Evolutionary conservation across 331 rosid genomes (phyloP), one percentile per base, ranked within the genome.

Genomic region (Cucumis variabilis): DNA sequence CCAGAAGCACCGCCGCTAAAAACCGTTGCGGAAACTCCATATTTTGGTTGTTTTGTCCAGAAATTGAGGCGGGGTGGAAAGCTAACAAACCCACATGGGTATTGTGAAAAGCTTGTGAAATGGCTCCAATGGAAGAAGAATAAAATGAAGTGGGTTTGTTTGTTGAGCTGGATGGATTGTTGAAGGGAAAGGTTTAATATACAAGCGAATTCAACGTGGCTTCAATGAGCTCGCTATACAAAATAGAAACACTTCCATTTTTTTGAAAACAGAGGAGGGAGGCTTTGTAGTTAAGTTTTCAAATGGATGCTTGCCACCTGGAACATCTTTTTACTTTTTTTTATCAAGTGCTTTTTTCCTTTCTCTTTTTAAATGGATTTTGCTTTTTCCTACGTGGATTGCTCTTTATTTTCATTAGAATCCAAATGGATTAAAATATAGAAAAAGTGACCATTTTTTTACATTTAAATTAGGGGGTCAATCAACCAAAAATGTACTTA

Each of bases 81-180:
- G 21, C 82, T 76, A 76, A 76, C 37, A 76, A 46, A 76, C 5
- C 82, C 82, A 76, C 82, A 46, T 76, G 82, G 82, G 82, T 13
- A 3, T 24, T 3, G 62, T 7, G 11, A 33, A 76, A 76, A 23
- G 63, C 33, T 24, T 3, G 62, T 7, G 11, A 33, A 76, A 76
- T 48, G 63, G 63, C 82, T 76, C 82, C 63, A 76, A 76, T 75
- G 60, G 82, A 76, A 28, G 20, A 46, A 13, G 37, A 76, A 75
- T 75, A 23, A 75, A 41, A 73, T 21, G 11, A 9, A 30, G 6
- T 27, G 75, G 21, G 75, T 51, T 27, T 69, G 79, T 37, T 73
- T 19, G 62, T 46, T 75, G 82, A 75, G 82, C 20, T 75, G 80
- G 82, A n/a, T 23, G 44, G 44, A 37, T 37, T n/a, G 82, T 71